Conservation (phyloP, 768 basidiomycete genomes). For the Boletales sp. region DNA sequence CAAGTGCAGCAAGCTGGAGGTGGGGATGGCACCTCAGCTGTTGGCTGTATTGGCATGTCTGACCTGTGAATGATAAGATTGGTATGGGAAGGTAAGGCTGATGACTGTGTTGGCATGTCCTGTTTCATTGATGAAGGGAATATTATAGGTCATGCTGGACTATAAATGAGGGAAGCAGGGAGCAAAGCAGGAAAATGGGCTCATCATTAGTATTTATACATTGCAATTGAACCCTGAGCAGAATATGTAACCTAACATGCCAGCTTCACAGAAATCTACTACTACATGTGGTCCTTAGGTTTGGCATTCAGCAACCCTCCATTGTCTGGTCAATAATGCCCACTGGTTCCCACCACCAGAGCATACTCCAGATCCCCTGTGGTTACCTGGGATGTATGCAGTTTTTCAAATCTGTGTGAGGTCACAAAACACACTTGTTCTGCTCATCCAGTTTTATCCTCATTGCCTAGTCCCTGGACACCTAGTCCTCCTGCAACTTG, state of each 20-base stretch:
- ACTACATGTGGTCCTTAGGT: background rate
- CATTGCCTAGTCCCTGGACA: background rate
- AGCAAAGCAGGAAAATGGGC: background rate
- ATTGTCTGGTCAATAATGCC: background rate
- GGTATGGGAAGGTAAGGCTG: too few species aligned
- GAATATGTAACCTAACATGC: background rate
- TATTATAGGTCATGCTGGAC: background rate
- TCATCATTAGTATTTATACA: background rate
- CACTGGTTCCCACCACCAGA: background rate
- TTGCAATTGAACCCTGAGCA: background rate
- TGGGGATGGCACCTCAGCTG: background rate
- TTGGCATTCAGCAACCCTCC: too few species aligned
- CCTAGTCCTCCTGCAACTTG: background rate
- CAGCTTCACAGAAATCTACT: background rate
- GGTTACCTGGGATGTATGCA: background rate
- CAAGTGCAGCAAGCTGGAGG: background rate
- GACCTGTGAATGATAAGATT: too few species aligned
- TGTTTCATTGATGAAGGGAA: too few species aligned
- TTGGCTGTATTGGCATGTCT: background rate
- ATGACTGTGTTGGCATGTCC: too few species aligned
- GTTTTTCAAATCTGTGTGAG: background rate
- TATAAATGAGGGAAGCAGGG: background rate
- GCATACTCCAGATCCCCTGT: background rate
- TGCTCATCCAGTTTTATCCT: background rate
- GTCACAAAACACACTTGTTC: background rate